These are phyloP conservation scores for Biancaea sappan DNA, from an alignment of 306 rosid species.

Conservation along the genomic window DNA sequence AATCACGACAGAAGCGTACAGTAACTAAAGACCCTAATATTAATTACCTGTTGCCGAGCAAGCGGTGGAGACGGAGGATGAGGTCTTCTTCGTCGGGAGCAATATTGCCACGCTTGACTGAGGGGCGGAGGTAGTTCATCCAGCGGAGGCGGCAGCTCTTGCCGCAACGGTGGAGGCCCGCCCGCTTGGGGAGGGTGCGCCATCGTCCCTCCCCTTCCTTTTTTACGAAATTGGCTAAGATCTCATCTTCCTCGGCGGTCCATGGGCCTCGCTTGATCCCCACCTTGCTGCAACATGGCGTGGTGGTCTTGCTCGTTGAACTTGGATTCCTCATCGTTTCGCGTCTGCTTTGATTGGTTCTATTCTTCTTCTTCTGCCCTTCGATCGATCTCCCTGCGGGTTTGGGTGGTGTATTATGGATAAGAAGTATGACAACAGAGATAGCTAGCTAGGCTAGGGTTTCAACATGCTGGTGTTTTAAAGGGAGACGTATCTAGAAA, in stretches of 20 bases:
- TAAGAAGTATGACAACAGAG: no score
- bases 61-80: conserved; percentile 70
- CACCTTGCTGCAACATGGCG: conserved; percentile 54
- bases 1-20: no score
- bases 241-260: conserved; percentile 66
- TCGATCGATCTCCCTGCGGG: no score
- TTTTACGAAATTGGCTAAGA: conserved; percentile 44
- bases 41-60: conserved; percentile 57
- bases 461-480: neutral
- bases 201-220: conserved; percentile 64
- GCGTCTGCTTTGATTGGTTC: neutral
- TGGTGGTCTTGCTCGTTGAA: neutral
- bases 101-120: conserved; percentile 62
- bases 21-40: neutral
- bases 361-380: neutral
- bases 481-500: neutral
- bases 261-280: conserved; percentile 70
- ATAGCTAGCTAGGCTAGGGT: neutral
- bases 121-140: conserved; percentile 75
- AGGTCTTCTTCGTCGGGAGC: conserved; percentile 66
- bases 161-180: conserved; percentile 63
- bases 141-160: conserved; percentile 75
- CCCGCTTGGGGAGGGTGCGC: conserved; percentile 61
- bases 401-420: no score
- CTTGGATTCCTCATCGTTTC: neutral